Evolutionary conservation across 2,329 filamentous ascomycete genomes (phyloP), one percentile per base, ranked within the genome.

Genomic region (Nothophoma quercina): DNA sequence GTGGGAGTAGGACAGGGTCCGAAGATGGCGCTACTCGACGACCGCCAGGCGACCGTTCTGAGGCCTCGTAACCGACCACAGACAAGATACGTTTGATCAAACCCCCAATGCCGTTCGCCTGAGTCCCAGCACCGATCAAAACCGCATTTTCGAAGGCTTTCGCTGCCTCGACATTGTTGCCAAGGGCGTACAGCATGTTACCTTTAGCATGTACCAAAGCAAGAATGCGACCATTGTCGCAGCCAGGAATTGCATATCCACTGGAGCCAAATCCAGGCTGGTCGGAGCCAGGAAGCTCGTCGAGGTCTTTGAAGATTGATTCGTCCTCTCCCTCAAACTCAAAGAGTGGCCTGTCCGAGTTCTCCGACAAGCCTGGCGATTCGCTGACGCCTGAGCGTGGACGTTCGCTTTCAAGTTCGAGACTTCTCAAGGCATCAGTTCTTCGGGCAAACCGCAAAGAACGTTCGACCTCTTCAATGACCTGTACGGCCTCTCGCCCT

Each of bases 151-250:
- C 95, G 64, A 99, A 99, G 4, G 95, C 91, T 63, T 87, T 85
- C 1, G 93, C 92, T 33, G 95, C 95, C 32, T 83, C 85, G 30
- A 83, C 80, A 59, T 95, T 89, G 60, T 97, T 88, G 36, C 93
- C 93, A 23, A 96, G 78, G 21, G 90, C 87, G 75, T 99, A 99
- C 1, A 98, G 81, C 88, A 98, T 96, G 58, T 98, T 98, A n/a
- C 93, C 95, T 74, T 98, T 99, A 16, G 93, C 93, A 75, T 99
- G 95, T 32, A 98, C 87, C 13, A 99, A 82, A n/a, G 92, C 90
- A 35, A 99, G 83, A 67, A 99, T 91, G 54, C 95, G 86, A 7
- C 93, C 95, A 70, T 97, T 98, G 62, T 99, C 95, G 34, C 84
- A 86, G 2, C 88, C 92, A 5, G 92, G 84, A 34, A 99, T 87